These are phyloP conservation scores for Physcomitrellopsis africana DNA, from an alignment of 225 moss, liverwort and hornwort genomes.

Conservation along the genomic window DNA sequence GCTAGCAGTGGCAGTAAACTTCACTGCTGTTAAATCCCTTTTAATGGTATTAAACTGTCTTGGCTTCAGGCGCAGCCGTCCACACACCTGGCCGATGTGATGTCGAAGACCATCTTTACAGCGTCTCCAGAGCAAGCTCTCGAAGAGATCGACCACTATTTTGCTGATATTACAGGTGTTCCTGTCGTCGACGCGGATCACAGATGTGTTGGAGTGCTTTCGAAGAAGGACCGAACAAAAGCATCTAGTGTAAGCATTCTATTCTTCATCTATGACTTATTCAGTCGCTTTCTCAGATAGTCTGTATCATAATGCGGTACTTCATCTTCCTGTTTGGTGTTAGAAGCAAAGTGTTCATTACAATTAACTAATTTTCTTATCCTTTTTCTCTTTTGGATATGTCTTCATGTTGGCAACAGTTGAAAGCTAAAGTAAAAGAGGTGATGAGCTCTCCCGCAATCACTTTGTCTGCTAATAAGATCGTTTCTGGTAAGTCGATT, in stretches of 20 bases:
- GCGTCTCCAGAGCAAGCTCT: slow-evolving; percentile 71
- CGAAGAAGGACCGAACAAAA: slow-evolving; percentile 79
- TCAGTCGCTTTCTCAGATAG: slow-evolving; percentile 5
- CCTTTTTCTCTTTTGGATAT: slow-evolving; percentile 12
- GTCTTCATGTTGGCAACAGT: slow-evolving; percentile 40
- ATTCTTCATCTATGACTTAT: slow-evolving; percentile 1
- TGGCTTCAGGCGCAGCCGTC: slow-evolving; percentile 84
- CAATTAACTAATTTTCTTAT: too few species aligned
- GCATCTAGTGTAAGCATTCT: slow-evolving; percentile 52
- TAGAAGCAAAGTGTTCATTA: background rate
- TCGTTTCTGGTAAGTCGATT: slow-evolving; percentile 53
- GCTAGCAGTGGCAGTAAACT: slow-evolving; percentile 13
- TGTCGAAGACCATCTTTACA: slow-evolving; percentile 86
- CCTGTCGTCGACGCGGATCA: slow-evolving; percentile 76
- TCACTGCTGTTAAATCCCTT: slow-evolving; percentile 16
- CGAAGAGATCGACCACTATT: slow-evolving; percentile 71
- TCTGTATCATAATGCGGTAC: background rate
- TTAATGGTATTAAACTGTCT: background rate
- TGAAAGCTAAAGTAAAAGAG: slow-evolving; percentile 51
- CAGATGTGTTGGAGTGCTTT: slow-evolving; percentile 82
- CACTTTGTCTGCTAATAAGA: slow-evolving; percentile 65
- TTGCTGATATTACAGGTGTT: slow-evolving; percentile 71
- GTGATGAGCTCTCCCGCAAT: slow-evolving; percentile 66
- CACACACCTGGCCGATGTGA: slow-evolving; percentile 83
- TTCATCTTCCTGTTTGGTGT: slow-evolving; percentile 19